These are phyloP conservation scores for Spergularia bocconei DNA, from an alignment of 148 eudicot genomes.

Conservation along the genomic window DNA sequence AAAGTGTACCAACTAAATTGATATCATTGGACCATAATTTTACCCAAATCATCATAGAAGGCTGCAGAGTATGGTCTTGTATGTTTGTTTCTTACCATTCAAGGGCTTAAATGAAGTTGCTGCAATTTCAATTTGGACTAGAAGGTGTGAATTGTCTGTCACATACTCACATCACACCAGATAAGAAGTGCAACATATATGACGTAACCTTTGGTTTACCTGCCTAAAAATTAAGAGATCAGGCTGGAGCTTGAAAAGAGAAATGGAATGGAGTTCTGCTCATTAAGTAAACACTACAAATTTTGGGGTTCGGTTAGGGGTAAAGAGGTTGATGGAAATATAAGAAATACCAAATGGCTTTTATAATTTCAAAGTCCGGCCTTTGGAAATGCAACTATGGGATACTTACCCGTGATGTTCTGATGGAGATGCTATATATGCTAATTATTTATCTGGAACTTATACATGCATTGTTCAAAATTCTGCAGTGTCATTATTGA, in stretches of 20 bases:
- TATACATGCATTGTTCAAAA: background rate
- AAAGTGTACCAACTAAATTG: too few relatives aligned
- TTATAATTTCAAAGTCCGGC: too few relatives aligned
- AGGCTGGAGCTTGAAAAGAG: too few relatives aligned
- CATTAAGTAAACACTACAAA: too few relatives aligned
- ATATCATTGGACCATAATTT: background rate
- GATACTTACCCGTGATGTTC: conserved; percentile 4
- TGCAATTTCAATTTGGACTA: background rate
- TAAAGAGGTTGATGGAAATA: too few relatives aligned
- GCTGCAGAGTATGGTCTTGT: conserved; percentile 1
- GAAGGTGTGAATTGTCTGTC: background rate
- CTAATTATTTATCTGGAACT: background rate
- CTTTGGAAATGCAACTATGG: too few relatives aligned
- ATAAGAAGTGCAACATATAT: background rate
- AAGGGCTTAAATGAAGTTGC: background rate
- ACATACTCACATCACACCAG: background rate
- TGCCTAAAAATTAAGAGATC: too few relatives aligned
- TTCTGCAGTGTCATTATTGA: too few relatives aligned
- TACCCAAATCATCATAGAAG: background rate
- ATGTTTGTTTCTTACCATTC: background rate
- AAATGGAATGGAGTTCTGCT: too few relatives aligned
- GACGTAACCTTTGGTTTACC: background rate
- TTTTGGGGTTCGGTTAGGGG: too few relatives aligned
- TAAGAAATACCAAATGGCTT: too few relatives aligned
- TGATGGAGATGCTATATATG: background rate